Evolutionary conservation across 2,329 filamentous ascomycete species (phyloP), one percentile per base, ranked within the genome.

Genomic region (Phialophora macrospora): DNA sequence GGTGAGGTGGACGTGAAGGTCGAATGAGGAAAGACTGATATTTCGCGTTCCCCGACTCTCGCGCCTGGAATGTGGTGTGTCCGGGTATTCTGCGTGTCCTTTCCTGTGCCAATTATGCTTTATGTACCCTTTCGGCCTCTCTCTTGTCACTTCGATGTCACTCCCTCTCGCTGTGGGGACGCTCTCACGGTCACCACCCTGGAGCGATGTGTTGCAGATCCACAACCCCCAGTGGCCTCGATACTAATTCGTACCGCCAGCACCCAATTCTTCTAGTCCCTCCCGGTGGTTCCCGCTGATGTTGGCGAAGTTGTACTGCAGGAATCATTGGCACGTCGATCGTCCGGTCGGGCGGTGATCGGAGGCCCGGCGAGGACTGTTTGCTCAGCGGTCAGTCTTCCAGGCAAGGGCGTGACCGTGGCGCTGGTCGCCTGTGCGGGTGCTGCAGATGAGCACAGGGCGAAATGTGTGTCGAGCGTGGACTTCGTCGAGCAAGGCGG

Each of bases 391-490:
- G 24, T 28, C 22, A 44, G 17, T 62, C 52, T 38, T 32, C n/a
- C 24, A 55, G 20, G 62, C 52, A 62, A 60, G 62, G 61, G 32
- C 34, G 59, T 63, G 67, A 65, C 64, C 56, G 64, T 38, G 59
- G 59, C 66, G 58, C 65, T 61, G 66, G 66, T 11, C 34, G 11
- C 48, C 48, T 51, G 24, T 28, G 24, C 20, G 11, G 55, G 41
- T 26, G 51, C 60, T 62, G 62, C 64, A 62, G 61, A 30, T 44
- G 52, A 46, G 67, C 62, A 69, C 67, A 62, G 64, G 46, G 28
- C 62, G 51, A 55, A 32, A 26, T 41, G 52, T 60, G 49, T 38
- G 62, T 62, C 51, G 67, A 64, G 57, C 59, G 49, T 55, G 59
- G 48, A 48, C 56, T 30, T 22, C 41, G 28, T 44, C 38, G 56